Conservation (phyloP, 2,329 filamentous ascomycete genomes). For the Epichloe sp. region DNA sequence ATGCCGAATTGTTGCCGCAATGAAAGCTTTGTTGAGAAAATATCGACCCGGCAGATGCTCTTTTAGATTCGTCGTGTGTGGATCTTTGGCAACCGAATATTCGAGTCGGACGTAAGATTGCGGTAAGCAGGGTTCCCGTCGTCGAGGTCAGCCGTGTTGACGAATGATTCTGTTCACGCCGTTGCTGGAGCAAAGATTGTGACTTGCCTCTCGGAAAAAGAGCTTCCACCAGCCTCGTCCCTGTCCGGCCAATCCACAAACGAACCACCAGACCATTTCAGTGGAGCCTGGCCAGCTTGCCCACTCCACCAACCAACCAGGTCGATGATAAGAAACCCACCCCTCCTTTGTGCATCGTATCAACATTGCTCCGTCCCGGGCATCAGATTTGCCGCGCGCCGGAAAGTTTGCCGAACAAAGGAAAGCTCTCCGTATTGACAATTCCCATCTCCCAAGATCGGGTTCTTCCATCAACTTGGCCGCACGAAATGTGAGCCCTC, state of each 20-base stretch:
- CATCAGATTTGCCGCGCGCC: not conserved
- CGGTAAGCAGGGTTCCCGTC: not conserved
- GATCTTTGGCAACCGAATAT: not conserved
- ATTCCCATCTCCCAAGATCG: no score
- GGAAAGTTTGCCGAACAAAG: not conserved
- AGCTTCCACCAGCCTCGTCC: slow-evolving; percentile 1
- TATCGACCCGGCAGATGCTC: not conserved
- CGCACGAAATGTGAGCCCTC: slow-evolving; percentile 11
- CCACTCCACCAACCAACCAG: no score
- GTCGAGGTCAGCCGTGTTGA: not conserved
- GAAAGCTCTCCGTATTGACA: not conserved
- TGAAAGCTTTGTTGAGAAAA: not conserved
- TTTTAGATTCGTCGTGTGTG: not conserved
- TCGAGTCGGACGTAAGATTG: not conserved
- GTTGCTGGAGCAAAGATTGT: not conserved
- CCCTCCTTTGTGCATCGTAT: slow-evolving; percentile 8
- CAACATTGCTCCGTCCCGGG: slow-evolving; percentile 18
- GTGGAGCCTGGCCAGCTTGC: not conserved
- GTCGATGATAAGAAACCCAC: not conserved
- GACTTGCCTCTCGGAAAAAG: not conserved
- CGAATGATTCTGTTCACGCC: not conserved
- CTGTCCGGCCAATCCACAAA: not conserved
- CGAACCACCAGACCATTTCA: not conserved
- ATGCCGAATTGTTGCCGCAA: slow-evolving; percentile 20
- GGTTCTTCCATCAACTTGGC: not conserved